Evolutionary conservation across 495 filamentous ascomycete species (phyloP).

Genomic region (Penicillium simplicissimum): DNA sequence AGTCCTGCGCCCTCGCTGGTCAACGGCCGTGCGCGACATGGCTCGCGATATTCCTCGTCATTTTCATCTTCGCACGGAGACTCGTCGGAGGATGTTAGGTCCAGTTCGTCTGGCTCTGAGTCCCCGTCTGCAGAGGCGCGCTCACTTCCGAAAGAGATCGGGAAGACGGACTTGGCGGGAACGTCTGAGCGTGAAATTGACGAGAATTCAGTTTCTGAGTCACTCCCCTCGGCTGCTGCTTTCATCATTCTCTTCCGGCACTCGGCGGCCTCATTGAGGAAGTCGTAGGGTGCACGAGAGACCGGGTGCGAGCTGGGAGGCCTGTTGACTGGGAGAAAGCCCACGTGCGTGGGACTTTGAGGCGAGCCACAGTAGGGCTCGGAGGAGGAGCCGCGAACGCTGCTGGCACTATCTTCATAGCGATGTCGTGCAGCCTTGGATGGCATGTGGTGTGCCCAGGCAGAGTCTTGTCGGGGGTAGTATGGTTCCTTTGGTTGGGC

Average conservation of each 20-base stretch:
- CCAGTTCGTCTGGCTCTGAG: not conserved
- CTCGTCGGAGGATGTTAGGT: slow-evolving; percentile 10
- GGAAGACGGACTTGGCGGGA: slow-evolving; percentile 1
- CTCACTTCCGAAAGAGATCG: not conserved
- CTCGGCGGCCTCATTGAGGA: slow-evolving; percentile 19
- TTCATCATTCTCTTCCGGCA: not conserved
- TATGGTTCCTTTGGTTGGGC: not conserved
- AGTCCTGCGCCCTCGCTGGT: not conserved
- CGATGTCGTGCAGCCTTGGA: slow-evolving; percentile 17
- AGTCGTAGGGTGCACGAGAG: not conserved
- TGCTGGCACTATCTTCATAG: slow-evolving; percentile 26
- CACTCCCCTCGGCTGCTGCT: slow-evolving; percentile 7
- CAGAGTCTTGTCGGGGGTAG: slow-evolving; percentile 4
- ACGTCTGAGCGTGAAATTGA: not conserved
- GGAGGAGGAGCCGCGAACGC: slow-evolving; percentile 29
- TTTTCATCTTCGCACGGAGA: slow-evolving; percentile 18
- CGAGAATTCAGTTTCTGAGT: slow-evolving; percentile 16
- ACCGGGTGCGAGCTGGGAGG: slow-evolving; percentile 29
- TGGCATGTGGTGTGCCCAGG: not conserved
- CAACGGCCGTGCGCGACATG: not conserved
- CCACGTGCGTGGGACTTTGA: slow-evolving; percentile 23
- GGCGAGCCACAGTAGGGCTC: slow-evolving; percentile 37
- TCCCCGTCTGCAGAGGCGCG: slow-evolving; percentile 6
- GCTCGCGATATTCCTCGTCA: slow-evolving; percentile 24
- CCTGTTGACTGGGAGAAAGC: slow-evolving; percentile 39